phyloP scores from a whole-genome alignment of 352 stramenopile species.

The Sclerospora graminicola region DNA sequence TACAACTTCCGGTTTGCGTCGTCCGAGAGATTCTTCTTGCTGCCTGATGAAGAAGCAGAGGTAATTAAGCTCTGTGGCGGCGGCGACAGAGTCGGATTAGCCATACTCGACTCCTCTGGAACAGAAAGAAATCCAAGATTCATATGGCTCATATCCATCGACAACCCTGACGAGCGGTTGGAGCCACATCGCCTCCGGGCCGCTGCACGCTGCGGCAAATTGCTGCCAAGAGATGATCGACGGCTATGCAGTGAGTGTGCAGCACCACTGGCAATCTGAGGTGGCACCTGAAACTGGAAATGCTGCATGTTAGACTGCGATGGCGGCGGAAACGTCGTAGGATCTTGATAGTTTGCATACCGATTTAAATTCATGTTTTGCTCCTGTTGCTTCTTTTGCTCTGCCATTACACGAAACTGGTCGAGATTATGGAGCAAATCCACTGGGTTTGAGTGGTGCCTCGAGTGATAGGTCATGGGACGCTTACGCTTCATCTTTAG shows the following conservation, averaged over 20 bases:
- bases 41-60: constrained; percentile 12
- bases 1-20: constrained; percentile 69
- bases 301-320: constrained; percentile 23
- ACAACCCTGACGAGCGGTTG: constrained; percentile 59
- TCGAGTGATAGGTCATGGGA: constrained; percentile 35
- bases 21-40: constrained; percentile 22
- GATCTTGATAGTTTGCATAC: constrained; percentile 24
- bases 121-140: constrained; percentile 62
- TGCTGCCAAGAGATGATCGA: constrained; percentile 39
- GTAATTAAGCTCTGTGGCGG: constrained; percentile 11
- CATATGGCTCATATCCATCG: constrained; percentile 78
- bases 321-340: constrained; percentile 15
- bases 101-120: constrained; percentile 47
- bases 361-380: constrained; percentile 22
- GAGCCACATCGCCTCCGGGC: constrained; percentile 18
- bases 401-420: constrained; percentile 52
- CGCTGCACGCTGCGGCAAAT: constrained; percentile 20
- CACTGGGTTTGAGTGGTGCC: constrained; percentile 70
- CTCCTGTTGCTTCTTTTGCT: constrained; percentile 34
- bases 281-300: constrained; percentile 42
- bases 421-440: constrained; percentile 68
- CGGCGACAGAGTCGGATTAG: constrained; percentile 23
- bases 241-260: constrained; percentile 47
- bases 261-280: constrained; percentile 43
- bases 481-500: constrained; percentile 79